Evolutionary conservation across 139 green algal species (phyloP), one percentile per base, ranked within the genome.

Genomic region (Micractinium conductrix): DNA sequence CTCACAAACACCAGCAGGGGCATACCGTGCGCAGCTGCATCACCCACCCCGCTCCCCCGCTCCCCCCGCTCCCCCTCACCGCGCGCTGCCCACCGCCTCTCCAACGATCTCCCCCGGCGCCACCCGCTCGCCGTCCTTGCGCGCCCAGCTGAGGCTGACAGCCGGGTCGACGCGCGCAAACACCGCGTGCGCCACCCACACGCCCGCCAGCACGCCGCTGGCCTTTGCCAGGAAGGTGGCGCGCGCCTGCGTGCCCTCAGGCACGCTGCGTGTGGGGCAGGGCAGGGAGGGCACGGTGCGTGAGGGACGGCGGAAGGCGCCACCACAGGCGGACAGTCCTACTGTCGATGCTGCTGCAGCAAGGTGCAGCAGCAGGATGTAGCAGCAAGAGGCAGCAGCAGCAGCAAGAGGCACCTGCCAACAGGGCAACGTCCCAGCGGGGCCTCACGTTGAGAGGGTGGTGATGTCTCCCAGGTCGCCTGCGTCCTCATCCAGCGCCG

Each of bases 191-290:
- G 93, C 97, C 17, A 99, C 92, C 26, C 90, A 92, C 1, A 97
- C 71, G 1, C 97, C 97, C 37, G 97, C 97, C 42, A 99, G 75
- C 17, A 97, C 89, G 8, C 97, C 97, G 22, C 94, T 84, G 14
- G 90, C 94, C 86, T 99, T 99, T 16, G 97, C 95, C 30, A 99
- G 81, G 79, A 99, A 99, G 16, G 89, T 94, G 16, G 93, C 97
- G 2, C 81, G 85, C 19, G 94, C 96, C 58, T 90, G 83, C 0
- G 90, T 96, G 40, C 75, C 85, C 16, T 88, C 84, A 0, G 95
- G 90, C 28, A 99, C 95, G 10, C 95, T 98, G 93, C 69, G 22
- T 5, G 14, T 22, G 55, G 4, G 55, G 55, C 21, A n/a, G 55
- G 55, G 28, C 14, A 24, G 28, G 9, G 55, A 63, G 55, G 9